Evolutionary conservation across 2,329 filamentous ascomycete genomes (phyloP).

Genomic region (Fusarium chlamydosporum): DNA sequence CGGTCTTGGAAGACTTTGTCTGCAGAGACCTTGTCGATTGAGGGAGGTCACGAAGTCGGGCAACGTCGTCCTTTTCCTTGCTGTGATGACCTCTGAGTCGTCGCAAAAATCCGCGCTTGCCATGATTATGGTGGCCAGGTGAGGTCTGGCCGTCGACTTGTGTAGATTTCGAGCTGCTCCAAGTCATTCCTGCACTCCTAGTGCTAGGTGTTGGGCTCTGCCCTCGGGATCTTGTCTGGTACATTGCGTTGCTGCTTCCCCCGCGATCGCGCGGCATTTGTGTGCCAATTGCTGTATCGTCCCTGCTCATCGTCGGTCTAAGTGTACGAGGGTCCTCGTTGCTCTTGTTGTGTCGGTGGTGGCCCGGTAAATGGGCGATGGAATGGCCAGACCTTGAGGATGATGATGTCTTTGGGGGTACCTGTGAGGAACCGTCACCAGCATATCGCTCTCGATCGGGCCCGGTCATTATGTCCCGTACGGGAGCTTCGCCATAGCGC

Average conservation of each 20-base stretch:
- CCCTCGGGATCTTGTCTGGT: conserved; percentile 70
- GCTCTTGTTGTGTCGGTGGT: conserved; percentile 78
- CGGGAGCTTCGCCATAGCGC: conserved; percentile 82
- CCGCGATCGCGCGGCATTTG: conserved; percentile 64
- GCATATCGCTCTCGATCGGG: conserved; percentile 78
- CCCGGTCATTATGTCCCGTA: conserved; percentile 77
- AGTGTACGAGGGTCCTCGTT: conserved; percentile 75
- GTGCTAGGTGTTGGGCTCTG: conserved; percentile 86
- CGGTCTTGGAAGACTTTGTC: conserved; percentile 63
- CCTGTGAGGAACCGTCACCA: conserved; percentile 62
- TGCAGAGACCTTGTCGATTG: conserved; percentile 68
- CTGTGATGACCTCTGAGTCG: conserved; percentile 64
- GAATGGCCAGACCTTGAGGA: conserved; percentile 72
- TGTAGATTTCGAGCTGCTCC: conserved; percentile 62
- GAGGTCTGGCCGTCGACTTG: conserved; percentile 70
- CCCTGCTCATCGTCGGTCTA: conserved; percentile 80
- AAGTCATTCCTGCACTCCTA: conserved; percentile 66
- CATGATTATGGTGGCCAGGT: conserved; percentile 65
- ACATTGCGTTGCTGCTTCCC: conserved; percentile 63
- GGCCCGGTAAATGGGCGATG: conserved; percentile 75
- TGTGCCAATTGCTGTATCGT: conserved; percentile 72
- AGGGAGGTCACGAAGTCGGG: conserved; percentile 64
- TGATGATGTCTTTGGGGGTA: conserved; percentile 72
- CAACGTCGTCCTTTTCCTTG: conserved; percentile 65
- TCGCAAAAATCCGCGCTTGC: conserved; percentile 66